Percentiles rank a stretch among this genome's conserved stretches.
Conservation (phyloP, 108 stramenopile species). For the Pseudonitzschia multiseries region DNA sequence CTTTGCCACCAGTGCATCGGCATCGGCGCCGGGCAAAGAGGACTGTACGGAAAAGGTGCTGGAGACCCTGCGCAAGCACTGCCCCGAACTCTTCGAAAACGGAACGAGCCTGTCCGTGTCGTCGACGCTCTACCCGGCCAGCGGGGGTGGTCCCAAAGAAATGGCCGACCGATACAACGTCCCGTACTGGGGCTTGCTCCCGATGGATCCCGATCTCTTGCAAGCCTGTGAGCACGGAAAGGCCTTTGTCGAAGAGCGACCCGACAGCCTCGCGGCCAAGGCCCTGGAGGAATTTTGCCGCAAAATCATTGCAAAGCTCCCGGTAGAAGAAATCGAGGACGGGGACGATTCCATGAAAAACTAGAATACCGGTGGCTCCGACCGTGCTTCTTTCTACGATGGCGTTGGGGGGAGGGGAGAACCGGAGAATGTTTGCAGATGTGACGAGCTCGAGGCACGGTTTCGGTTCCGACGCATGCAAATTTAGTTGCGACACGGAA, state of each 20-base stretch:
- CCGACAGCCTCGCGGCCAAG: constrained; percentile 49
- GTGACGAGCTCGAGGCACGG: no score
- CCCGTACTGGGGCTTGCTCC: constrained; percentile 90
- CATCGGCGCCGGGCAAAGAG: constrained; percentile 1
- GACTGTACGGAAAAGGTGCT: constrained; percentile 72
- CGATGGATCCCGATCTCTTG: constrained; percentile 93
- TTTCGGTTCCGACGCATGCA: neutral
- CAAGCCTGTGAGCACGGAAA: constrained; percentile 91
- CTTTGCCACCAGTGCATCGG: constrained; percentile 32
- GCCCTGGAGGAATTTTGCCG: constrained; percentile 65
- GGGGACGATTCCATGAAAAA: neutral
- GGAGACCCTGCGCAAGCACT: constrained; percentile 55
- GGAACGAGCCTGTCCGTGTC: constrained; percentile 31
- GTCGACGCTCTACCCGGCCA: constrained; percentile 71
- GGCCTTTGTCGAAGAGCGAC: constrained; percentile 62
- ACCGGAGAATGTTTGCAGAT: no score
- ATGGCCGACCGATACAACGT: constrained; percentile 91
- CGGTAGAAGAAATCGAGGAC: constrained; percentile 54
- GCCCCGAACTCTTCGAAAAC: constrained; percentile 77
- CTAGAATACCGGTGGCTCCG: neutral
- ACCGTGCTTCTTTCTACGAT: no score
- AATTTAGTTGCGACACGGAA: neutral
- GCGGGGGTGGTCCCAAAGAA: constrained; percentile 67
- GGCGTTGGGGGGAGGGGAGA: no score
- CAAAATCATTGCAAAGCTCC: constrained; percentile 56